Evolutionary conservation across 306 rosid species (phyloP).

Genomic region (Carpinus viminea): DNA sequence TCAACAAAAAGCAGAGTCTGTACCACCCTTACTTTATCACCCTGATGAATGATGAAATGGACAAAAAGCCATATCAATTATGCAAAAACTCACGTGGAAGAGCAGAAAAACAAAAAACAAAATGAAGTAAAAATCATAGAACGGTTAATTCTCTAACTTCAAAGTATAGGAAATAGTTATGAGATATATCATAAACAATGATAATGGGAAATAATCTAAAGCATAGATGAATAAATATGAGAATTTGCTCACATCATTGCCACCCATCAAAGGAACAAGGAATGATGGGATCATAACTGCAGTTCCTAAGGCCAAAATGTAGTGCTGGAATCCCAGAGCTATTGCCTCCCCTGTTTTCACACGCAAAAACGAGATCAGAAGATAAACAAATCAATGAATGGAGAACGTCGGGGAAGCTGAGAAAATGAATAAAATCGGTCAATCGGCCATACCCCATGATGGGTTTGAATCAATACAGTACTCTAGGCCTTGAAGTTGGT

Average conservation of each 20-base stretch:
- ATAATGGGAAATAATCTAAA: slow-evolving; percentile 4
- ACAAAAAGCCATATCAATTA: slow-evolving; percentile 18
- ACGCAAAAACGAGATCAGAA: slow-evolving; percentile 22
- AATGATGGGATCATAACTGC: slow-evolving; percentile 99
- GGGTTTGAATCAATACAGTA: slow-evolving; percentile 97
- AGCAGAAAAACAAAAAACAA: not conserved
- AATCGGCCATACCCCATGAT: slow-evolving; percentile 75
- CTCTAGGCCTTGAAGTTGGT: slow-evolving; percentile 98
- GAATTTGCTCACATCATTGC: slow-evolving; percentile 70
- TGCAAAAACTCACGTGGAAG: slow-evolving; percentile 18
- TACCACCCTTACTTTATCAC: slow-evolving; percentile 94
- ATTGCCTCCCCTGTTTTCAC: slow-evolving; percentile 77
- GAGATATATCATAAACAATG: slow-evolving; percentile 14
- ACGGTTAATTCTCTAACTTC: not conserved
- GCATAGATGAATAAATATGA: not conserved
- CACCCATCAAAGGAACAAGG: slow-evolving; percentile 97
- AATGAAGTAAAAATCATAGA: not conserved
- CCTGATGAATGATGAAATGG: slow-evolving; percentile 55
- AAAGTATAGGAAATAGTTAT: not conserved
- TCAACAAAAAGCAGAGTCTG: slow-evolving; percentile 91
- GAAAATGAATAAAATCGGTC: slow-evolving; percentile 23
- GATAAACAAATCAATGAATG: not conserved
- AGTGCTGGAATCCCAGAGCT: slow-evolving; percentile 94
- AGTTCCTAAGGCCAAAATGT: slow-evolving; percentile 94
- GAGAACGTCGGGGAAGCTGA: slow-evolving; percentile 28